These are phyloP conservation scores for Penicillium sp. DNA, from an alignment of 2,329 filamentous ascomycete genomes.

Conservation along the genomic window DNA sequence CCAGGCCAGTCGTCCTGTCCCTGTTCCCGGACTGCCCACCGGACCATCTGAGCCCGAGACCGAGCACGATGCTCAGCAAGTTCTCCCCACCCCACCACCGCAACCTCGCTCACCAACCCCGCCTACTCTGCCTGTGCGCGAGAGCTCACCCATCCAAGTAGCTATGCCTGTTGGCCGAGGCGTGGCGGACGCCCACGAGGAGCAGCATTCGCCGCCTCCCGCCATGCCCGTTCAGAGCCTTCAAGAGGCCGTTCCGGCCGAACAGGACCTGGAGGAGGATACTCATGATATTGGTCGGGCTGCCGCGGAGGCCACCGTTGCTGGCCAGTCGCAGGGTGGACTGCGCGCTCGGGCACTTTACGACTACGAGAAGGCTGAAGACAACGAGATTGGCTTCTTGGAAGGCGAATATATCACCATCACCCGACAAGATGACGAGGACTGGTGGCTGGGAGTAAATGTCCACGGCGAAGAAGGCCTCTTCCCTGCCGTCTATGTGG, in stretches of 20 bases:
- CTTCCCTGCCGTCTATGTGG: constrained; percentile 97
- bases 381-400: constrained; percentile 86
- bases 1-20: constrained; percentile 61
- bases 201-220: constrained; percentile 38
- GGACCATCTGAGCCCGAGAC: constrained; percentile 51
- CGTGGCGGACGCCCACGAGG: constrained; percentile 41
- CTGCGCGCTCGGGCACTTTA: constrained; percentile 77
- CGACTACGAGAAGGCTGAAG: constrained; percentile 96
- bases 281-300: constrained; percentile 58
- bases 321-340: constrained; percentile 47
- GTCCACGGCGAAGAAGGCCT: constrained; percentile 74
- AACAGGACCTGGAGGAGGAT: constrained; percentile 60
- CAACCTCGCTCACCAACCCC: constrained; percentile 48
- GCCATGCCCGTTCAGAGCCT: constrained; percentile 60
- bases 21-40: constrained; percentile 69
- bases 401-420: constrained; percentile 86
- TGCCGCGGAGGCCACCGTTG: constrained; percentile 53
- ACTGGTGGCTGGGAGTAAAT: constrained; percentile 99
- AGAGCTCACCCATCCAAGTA: constrained; percentile 73
- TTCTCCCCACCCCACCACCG: constrained; percentile 38
- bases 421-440: constrained; percentile 95
- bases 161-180: constrained; percentile 76
- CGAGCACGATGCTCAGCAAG: constrained; percentile 31
- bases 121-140: constrained; percentile 47
- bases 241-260: constrained; percentile 56